A percentile compares a stretch with the other conserved stretches of the same genome.
These are phyloP conservation scores for Tolypocladium nubicola DNA, from an alignment of 2,329 filamentous ascomycete genomes.

Conservation along the genomic window DNA sequence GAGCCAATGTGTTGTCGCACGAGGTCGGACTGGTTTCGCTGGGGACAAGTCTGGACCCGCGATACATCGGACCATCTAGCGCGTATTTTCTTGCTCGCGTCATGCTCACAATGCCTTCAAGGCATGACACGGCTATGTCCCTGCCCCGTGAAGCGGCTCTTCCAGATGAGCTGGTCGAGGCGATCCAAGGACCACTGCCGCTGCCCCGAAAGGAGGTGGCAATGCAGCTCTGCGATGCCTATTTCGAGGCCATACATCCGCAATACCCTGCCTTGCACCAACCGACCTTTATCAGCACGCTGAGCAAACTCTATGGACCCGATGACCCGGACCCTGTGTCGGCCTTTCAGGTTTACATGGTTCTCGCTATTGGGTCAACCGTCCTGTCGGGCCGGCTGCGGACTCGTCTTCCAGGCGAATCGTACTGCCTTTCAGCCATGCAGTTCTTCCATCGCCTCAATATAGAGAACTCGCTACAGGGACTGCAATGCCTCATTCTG, in stretches of 20 bases:
- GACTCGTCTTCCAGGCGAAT: conserved; percentile 33
- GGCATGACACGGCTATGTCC: not conserved
- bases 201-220: conserved; percentile 23
- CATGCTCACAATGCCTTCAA: conserved; percentile 21
- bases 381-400: conserved; percentile 18
- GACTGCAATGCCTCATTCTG: conserved; percentile 36
- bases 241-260: conserved; percentile 36
- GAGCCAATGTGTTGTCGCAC: conserved; percentile 25
- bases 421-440: conserved; percentile 37
- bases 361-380: conserved; percentile 29
- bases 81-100: conserved; percentile 42
- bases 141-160: not conserved
- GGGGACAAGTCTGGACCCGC: conserved; percentile 32
- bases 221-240: conserved; percentile 29
- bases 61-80: conserved; percentile 45
- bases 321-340: conserved; percentile 16
- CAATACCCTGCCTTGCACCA: conserved; percentile 40
- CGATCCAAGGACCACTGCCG: conserved; percentile 18
- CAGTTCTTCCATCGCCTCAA: conserved; percentile 33
- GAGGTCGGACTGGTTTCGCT: conserved; percentile 43
- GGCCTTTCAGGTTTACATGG: conserved; percentile 41
- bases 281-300: conserved; percentile 27
- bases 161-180: conserved; percentile 17
- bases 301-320: conserved; percentile 23
- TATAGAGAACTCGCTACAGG: conserved; percentile 35